A percentile compares a stretch with the other conserved stretches of the same genome.
Conservation (phyloP, 805 yeast genomes). For the Pichia insulana region DNA sequence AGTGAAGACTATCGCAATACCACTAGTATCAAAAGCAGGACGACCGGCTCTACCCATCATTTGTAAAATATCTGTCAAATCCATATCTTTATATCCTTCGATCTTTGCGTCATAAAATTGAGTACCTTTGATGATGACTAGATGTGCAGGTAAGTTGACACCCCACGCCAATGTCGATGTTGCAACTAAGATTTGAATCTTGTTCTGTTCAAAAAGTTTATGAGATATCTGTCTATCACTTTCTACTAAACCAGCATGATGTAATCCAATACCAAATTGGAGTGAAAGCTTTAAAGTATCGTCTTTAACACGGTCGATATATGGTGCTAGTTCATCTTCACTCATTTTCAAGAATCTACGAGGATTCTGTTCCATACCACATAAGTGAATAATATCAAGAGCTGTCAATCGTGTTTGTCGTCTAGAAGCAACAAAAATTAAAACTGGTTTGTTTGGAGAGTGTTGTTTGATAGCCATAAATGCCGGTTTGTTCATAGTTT, state of each 20-base stretch:
- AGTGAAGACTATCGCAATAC: slow-evolving; percentile 69
- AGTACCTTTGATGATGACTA: slow-evolving; percentile 73
- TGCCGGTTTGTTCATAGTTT: slow-evolving; percentile 83
- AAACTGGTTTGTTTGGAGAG: slow-evolving; percentile 75
- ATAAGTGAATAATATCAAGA: slow-evolving; percentile 63
- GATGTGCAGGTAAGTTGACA: slow-evolving; percentile 72
- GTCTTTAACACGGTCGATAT: slow-evolving; percentile 57
- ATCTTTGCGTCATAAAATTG: slow-evolving; percentile 54
- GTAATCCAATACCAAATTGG: slow-evolving; percentile 75
- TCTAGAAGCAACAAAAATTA: slow-evolving; percentile 79
- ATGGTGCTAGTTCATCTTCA: slow-evolving; percentile 49
- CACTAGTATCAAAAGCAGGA: slow-evolving; percentile 72
- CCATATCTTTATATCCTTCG: slow-evolving; percentile 73
- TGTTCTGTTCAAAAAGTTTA: slow-evolving; percentile 56
- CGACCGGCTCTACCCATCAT: slow-evolving; percentile 87
- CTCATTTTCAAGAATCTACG: slow-evolving; percentile 58
- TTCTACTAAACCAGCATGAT: slow-evolving; percentile 76
- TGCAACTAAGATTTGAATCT: slow-evolving; percentile 65
- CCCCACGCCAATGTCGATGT: slow-evolving; percentile 88
- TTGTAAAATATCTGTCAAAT: slow-evolving; percentile 69
- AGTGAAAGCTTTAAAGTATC: slow-evolving; percentile 68
- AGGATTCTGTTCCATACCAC: slow-evolving; percentile 74
- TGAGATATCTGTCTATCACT: slow-evolving; percentile 64
- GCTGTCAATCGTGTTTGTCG: slow-evolving; percentile 79
- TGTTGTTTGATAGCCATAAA: slow-evolving; percentile 89